These are phyloP conservation scores for Fraxinus floribunda DNA, from an alignment of 305 asterid genomes.

Conservation along the genomic window DNA sequence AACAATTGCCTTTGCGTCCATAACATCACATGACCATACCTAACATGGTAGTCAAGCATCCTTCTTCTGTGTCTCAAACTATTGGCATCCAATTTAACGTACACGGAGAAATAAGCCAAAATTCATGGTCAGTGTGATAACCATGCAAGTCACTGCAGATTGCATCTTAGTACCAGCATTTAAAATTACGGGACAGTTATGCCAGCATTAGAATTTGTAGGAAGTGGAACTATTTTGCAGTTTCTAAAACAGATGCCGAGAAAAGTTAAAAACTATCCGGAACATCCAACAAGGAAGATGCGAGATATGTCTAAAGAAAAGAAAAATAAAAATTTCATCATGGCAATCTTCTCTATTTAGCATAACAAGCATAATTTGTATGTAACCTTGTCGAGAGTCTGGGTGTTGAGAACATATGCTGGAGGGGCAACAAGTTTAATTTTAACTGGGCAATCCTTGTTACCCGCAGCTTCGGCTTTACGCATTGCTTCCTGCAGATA, in stretches of 20 bases:
- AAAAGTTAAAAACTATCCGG: not conserved
- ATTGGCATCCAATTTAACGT: not conserved
- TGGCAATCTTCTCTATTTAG: constrained; percentile 11
- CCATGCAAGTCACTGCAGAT: not conserved
- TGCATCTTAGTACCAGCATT: not conserved
- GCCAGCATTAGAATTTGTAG: not conserved
- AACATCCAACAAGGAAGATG: not conserved
- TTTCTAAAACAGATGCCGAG: not conserved
- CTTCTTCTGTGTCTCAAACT: not conserved
- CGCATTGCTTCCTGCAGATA: constrained; percentile 84
- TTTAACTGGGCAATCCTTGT: constrained; percentile 87
- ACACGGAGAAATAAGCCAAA: not conserved
- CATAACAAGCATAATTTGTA: constrained; percentile 12
- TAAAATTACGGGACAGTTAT: not conserved
- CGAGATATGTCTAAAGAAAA: not conserved
- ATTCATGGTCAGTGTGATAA: not conserved
- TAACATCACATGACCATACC: not conserved
- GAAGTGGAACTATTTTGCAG: not conserved
- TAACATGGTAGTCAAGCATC: not conserved
- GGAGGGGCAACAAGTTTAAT: constrained; percentile 98
- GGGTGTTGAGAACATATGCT: constrained; percentile 89
- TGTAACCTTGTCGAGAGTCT: constrained; percentile 93
- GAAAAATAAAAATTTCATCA: not conserved
- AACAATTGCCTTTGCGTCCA: not conserved
- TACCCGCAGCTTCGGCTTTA: constrained; percentile 98